Evolutionary conservation across 139 green algal species (phyloP).

Genomic region (Picochlorum costavermella): DNA sequence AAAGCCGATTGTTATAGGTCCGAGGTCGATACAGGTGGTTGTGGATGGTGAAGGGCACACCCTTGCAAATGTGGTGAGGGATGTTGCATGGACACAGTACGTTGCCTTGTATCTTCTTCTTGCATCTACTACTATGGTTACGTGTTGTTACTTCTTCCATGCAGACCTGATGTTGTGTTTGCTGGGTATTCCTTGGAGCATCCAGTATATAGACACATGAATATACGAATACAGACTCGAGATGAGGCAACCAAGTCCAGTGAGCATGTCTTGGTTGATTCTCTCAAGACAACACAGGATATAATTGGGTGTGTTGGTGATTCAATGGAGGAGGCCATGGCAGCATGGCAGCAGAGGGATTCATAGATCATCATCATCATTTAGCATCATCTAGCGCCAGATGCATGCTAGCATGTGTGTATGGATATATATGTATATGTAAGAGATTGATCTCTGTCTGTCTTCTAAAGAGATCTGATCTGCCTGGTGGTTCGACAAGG

Average conservation of each 20-base stretch:
- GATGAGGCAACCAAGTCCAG: conserved; percentile 5
- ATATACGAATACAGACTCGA: conserved; percentile 24
- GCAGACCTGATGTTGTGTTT: conserved; percentile 16
- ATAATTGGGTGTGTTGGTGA: conserved; percentile 17
- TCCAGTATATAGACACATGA: conserved; percentile 32
- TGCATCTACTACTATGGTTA: neutral
- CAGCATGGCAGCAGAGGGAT: neutral
- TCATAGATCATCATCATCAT: neutral
- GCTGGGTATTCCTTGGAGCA: conserved; percentile 29
- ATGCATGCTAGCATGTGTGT: no score
- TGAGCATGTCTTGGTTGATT: conserved; percentile 27
- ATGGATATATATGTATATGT: no score
- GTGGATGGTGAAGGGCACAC: conserved; percentile 34
- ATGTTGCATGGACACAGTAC: conserved; percentile 23
- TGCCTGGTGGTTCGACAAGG: no score
- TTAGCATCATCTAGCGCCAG: neutral
- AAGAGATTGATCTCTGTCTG: no score
- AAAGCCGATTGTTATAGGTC: conserved; percentile 30
- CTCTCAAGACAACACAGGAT: conserved; percentile 18
- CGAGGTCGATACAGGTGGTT: conserved; percentile 9
- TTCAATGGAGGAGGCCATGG: conserved; percentile 11
- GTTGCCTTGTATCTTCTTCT: neutral
- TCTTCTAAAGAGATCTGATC: no score
- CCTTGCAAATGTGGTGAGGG: conserved; percentile 16
- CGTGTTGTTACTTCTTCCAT: neutral